Evolutionary conservation across 1,284 basidiomycete species (phyloP).

Genomic region (Bondarzewia mesenterica): DNA sequence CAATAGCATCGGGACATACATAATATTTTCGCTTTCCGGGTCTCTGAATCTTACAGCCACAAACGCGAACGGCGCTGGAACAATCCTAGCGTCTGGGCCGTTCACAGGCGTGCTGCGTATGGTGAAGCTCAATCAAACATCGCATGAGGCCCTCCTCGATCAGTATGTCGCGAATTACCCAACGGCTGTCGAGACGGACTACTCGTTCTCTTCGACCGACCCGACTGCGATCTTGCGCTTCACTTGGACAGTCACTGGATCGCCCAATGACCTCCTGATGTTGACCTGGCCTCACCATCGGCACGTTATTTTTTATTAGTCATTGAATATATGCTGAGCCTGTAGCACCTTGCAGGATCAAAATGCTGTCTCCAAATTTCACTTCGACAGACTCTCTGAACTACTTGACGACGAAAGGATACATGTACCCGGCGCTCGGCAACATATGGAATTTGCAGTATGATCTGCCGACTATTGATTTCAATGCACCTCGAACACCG

Average conservation of each 20-base stretch:
- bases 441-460: conserved; percentile 24
- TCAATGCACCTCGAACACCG: conserved; percentile 22
- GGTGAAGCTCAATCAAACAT: conserved; percentile 24
- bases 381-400: conserved; percentile 19
- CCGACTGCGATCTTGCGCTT: conserved; percentile 20
- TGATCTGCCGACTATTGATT: conserved; percentile 23
- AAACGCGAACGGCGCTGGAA: conserved; percentile 9
- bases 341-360: conserved; percentile 11
- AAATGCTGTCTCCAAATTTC: conserved; percentile 19
- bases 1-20: conserved; percentile 21
- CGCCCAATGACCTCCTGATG: conserved; percentile 20
- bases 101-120: conserved; percentile 35
- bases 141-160: conserved; percentile 22
- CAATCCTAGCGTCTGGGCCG: conserved; percentile 18
- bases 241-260: conserved; percentile 24
- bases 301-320: conserved; percentile 10
- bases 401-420: conserved; percentile 26
- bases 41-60: conserved; percentile 20
- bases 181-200: conserved; percentile 22
- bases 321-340: neutral
- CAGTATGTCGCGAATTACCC: conserved; percentile 23
- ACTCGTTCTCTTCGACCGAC: conserved; percentile 19
- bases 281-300: conserved; percentile 29
- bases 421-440: conserved; percentile 26
- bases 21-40: conserved; percentile 24